Conservation (phyloP, 106 monocot genomes). For the Allium cepa region DNA sequence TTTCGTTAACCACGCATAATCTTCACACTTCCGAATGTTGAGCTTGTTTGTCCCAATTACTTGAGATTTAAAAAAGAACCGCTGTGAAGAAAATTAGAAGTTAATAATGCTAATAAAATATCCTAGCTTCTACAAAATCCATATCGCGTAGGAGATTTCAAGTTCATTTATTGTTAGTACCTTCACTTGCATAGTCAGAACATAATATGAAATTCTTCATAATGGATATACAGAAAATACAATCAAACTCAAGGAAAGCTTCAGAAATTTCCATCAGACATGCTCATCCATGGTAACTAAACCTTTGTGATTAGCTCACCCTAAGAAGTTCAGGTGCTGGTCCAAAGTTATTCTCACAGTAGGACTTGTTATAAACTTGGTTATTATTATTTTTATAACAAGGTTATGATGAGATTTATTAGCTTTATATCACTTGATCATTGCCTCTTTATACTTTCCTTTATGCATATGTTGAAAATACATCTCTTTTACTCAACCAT, state of each 20-base stretch:
- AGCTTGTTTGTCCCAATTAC: constrained; percentile 57
- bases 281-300: not conserved
- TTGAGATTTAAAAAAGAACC: constrained; percentile 96
- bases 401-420: no score
- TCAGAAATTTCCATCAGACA: not conserved
- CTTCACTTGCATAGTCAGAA: not conserved
- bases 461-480: no score
- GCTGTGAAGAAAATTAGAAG: constrained; percentile 28
- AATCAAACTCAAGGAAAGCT: no score
- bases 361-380: no score
- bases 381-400: no score
- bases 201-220: not conserved
- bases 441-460: no score
- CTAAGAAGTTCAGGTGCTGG: no score
- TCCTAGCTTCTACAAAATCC: not conserved
- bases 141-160: not conserved
- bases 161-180: not conserved
- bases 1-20: constrained; percentile 83
- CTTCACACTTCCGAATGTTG: constrained; percentile 59
- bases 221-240: no score
- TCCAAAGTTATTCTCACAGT: no score
- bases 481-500: no score
- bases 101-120: not conserved
- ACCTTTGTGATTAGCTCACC: not conserved
- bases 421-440: no score